Evolutionary conservation across 805 yeast species (phyloP), one percentile per base, ranked within the genome.

Genomic region (Metschnikowia matae): DNA sequence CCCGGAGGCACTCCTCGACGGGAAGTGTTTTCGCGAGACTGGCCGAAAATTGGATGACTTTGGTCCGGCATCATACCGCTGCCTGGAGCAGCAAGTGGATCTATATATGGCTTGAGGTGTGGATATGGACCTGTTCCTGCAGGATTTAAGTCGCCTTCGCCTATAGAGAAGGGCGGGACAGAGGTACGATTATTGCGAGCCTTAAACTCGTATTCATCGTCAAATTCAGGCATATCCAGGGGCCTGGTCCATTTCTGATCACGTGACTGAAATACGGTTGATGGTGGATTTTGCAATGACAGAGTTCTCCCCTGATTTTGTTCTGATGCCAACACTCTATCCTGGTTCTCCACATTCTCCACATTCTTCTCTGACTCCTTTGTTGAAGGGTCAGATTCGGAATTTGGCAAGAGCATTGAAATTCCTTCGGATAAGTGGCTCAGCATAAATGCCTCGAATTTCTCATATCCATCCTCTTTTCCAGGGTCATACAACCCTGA

Each of bases 141-240:
- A 2, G 85, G 85, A 51, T 77, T 69, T 40, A 80, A 63, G 59
- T 82, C 87, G 11, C 70, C 60, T 32, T 73, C 77, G 0, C 86
- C 87, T 36, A 79, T 70, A 0, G 71, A 48, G 4, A 73, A 70
- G 17, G 54, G 52, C 21, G 48, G 54, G 32, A 45, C 18, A 18
- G 39, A 20, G n/a, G 50, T 35, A 14, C 32, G 29, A 39, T 42
- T 8, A 11, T 34, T 41, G 5, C 54, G 48, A 33, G 33, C 31
- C 26, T 49, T 49, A 34, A 71, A 61, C 55, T 80, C 79, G 47
- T 73, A 74, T 54, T 81, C 85, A 57, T 78, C 82, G 21, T 78
- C 82, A 52, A 78, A 81, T 33, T 70, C 79, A 1, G 84, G 84
- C 62, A 78, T 71, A 55, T 74, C 78, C 18, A 57, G 47, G 2